Evolutionary conservation across 441 rosid species (phyloP).

Genomic region (Arabidopsis lyrata): DNA sequence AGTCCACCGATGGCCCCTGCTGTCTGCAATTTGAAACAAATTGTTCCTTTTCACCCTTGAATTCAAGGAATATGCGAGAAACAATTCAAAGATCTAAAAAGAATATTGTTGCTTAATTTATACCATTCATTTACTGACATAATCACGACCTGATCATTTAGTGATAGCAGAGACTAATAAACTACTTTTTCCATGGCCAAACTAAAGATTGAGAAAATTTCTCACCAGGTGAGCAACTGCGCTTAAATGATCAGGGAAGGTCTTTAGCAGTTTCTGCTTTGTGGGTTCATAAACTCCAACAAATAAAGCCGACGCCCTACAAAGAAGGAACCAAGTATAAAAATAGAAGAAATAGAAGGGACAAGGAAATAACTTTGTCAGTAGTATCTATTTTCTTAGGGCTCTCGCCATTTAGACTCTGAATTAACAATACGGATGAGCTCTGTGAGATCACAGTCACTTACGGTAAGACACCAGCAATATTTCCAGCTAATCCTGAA

Average conservation of each 20-base stretch:
- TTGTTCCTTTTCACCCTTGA: conserved; percentile 8
- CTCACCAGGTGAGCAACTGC: conserved; percentile 95
- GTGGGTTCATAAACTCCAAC: conserved; percentile 96
- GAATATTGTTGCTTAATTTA: background rate
- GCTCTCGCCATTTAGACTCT: background rate
- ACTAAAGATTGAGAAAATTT: conserved; percentile 22
- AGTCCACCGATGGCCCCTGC: conserved; percentile 97
- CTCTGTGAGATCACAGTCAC: conserved; percentile 44
- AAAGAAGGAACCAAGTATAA: conserved; percentile 14
- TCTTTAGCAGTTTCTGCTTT: conserved; percentile 83
- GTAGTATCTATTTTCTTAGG: background rate
- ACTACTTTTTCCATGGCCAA: background rate
- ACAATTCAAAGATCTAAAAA: background rate
- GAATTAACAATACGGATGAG: conserved; percentile 22
- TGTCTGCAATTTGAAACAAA: conserved; percentile 55
- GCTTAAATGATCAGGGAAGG: conserved; percentile 83
- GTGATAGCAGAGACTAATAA: conserved; percentile 4
- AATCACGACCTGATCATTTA: conserved; percentile 4
- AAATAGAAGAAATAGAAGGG: background rate
- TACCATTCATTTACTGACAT: conserved; percentile 13
- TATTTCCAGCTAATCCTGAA: conserved; percentile 81
- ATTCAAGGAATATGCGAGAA: background rate
- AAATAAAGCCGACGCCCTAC: conserved; percentile 95
- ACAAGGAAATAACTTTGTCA: background rate
- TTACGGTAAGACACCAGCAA: conserved; percentile 83